These are phyloP conservation scores for Lactarius trivialis DNA, from an alignment of 768 basidiomycete genomes.

Conservation along the genomic window DNA sequence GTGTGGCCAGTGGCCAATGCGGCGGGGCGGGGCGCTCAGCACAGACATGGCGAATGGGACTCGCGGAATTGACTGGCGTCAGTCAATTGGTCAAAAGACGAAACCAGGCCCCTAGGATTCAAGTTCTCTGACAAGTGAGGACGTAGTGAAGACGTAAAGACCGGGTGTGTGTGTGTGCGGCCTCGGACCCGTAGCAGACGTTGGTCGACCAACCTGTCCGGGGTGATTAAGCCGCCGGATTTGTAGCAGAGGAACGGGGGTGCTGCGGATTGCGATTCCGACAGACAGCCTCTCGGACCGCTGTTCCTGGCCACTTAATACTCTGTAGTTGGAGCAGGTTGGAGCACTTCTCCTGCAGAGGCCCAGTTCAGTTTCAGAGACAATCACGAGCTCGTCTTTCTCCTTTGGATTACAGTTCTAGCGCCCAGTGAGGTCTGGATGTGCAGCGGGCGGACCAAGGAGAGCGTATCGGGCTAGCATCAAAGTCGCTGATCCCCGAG, in stretches of 20 bases:
- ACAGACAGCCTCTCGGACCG: neutral
- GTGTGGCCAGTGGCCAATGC: neutral
- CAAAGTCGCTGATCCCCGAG: neutral
- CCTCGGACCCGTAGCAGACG: neutral
- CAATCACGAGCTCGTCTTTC: neutral
- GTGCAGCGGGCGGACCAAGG: neutral
- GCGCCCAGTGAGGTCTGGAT: neutral
- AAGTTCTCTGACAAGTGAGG: neutral
- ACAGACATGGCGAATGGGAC: neutral
- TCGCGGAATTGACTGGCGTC: neutral
- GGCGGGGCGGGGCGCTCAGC: conserved; percentile 1
- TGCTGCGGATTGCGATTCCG: neutral
- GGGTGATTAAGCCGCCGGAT: neutral
- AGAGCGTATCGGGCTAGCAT: conserved; percentile 7
- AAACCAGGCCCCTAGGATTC: neutral
- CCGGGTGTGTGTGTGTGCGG: too few relatives aligned
- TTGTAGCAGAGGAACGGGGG: neutral
- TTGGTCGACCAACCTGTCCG: neutral
- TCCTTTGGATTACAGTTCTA: neutral
- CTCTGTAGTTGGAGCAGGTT: neutral
- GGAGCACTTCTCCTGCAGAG: neutral
- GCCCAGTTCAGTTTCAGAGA: neutral
- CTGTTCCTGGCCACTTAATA: neutral
- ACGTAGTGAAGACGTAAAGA: too few relatives aligned
- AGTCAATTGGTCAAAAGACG: neutral